Evolutionary conservation across 495 filamentous ascomycete species (phyloP).

Genomic region (Hypoxylon fragiforme): DNA sequence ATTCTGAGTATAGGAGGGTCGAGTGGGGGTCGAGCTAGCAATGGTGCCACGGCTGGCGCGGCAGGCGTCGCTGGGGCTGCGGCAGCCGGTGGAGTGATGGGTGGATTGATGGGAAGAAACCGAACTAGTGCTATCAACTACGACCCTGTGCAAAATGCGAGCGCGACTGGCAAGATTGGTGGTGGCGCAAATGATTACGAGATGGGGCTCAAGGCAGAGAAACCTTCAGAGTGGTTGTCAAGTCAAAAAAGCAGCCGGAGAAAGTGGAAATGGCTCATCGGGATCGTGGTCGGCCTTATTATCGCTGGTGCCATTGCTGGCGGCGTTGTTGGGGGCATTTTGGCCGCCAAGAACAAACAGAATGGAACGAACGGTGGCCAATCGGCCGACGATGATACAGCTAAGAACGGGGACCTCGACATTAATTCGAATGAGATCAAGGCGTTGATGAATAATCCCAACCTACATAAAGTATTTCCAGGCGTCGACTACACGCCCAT

Average conservation of each 20-base stretch:
- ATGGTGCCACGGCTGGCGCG: conserved; percentile 37
- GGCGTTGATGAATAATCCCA: conserved; percentile 72
- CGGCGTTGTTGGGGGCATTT: conserved; percentile 76
- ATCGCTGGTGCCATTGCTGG: conserved; percentile 73
- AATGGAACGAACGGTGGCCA: conserved; percentile 26
- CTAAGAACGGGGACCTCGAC: conserved; percentile 67
- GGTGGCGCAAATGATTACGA: conserved; percentile 36
- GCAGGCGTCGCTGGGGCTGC: conserved; percentile 49
- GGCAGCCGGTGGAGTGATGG: conserved; percentile 58
- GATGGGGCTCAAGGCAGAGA: conserved; percentile 42
- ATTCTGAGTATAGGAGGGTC: conserved; percentile 56
- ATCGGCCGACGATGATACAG: conserved; percentile 48
- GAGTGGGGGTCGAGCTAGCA: conserved; percentile 40
- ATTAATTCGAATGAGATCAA: conserved; percentile 80
- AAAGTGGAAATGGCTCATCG: conserved; percentile 68
- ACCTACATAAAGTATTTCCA: conserved; percentile 91
- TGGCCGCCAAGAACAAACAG: conserved; percentile 53
- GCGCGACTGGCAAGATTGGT: conserved; percentile 25
- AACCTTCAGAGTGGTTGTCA: conserved; percentile 59
- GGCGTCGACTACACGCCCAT: conserved; percentile 97
- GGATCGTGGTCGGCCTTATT: conserved; percentile 61
- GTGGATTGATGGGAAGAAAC: conserved; percentile 39
- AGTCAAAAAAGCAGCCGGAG: conserved; percentile 64
- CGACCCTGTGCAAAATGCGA: conserved; percentile 42
- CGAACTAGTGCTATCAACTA: conserved; percentile 44